phyloP scores from a whole-genome alignment of 2,329 filamentous ascomycete species.

The Passalora sequoiae region DNA sequence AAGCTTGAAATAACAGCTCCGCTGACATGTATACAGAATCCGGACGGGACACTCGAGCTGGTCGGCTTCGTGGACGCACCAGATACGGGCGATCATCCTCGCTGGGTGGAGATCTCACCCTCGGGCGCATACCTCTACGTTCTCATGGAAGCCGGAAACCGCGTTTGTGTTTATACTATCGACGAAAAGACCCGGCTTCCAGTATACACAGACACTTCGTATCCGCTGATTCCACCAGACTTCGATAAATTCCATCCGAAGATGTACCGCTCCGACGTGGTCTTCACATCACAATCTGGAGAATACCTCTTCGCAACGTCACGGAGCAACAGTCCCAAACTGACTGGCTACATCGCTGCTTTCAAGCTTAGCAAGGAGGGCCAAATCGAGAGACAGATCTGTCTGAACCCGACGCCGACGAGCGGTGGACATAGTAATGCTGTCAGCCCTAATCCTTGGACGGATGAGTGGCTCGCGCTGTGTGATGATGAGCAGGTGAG shows the following conservation, averaged over 20 bases:
- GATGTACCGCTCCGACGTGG: conserved; percentile 84
- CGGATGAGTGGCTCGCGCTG: conserved; percentile 82
- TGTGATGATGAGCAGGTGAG: conserved; percentile 71
- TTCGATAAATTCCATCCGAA: conserved; percentile 50
- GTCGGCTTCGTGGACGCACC: conserved; percentile 71
- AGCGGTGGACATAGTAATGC: conserved; percentile 86
- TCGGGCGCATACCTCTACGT: conserved; percentile 74
- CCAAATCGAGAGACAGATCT: conserved; percentile 70
- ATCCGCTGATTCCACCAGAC: conserved; percentile 74
- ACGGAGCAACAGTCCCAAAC: conserved; percentile 67
- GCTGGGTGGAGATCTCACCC: conserved; percentile 82
- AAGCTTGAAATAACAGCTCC: neutral
- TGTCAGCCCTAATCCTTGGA: conserved; percentile 77
- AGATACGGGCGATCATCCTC: conserved; percentile 66
- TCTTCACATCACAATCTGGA: conserved; percentile 62
- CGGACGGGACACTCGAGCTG: conserved; percentile 58
- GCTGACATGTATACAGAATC: conserved; percentile 35
- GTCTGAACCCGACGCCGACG: conserved; percentile 76
- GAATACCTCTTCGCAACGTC: conserved; percentile 78
- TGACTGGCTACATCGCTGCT: conserved; percentile 77
- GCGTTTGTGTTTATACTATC: conserved; percentile 74
- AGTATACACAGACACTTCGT: conserved; percentile 70
- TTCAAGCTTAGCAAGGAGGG: conserved; percentile 65
- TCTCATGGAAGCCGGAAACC: conserved; percentile 85
- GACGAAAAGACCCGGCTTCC: conserved; percentile 68